Evolutionary conservation across 208 protist species (phyloP).

Genomic region (Leptomonas seymouri): DNA sequence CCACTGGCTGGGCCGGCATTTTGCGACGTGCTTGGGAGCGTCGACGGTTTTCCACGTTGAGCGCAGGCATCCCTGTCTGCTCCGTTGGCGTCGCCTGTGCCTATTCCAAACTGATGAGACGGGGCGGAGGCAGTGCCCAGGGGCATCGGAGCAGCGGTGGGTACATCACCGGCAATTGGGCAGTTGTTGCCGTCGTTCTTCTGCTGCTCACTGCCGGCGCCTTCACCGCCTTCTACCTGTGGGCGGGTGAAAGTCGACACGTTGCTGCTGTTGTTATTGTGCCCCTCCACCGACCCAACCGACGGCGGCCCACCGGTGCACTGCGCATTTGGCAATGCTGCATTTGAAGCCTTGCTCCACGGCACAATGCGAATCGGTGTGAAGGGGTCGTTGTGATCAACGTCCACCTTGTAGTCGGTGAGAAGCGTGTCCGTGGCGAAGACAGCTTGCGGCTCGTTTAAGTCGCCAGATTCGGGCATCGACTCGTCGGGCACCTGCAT

Average conservation of each 20-base stretch:
- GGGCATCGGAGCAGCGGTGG: slow-evolving; percentile 11
- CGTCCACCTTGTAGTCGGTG: slow-evolving; percentile 64
- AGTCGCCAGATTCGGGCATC: neutral
- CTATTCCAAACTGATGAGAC: neutral
- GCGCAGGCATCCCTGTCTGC: neutral
- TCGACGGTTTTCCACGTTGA: neutral
- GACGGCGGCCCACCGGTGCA: slow-evolving; percentile 5
- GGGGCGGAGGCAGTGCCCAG: neutral
- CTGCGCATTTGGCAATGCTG: neutral
- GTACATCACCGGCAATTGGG: neutral
- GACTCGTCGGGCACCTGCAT: slow-evolving; percentile 14
- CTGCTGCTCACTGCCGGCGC: neutral
- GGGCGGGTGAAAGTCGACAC: neutral
- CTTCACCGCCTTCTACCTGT: neutral
- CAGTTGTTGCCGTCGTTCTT: neutral
- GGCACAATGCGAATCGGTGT: slow-evolving; percentile 44
- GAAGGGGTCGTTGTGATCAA: slow-evolving; percentile 60
- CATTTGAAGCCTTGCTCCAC: neutral
- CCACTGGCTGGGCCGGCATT: no score
- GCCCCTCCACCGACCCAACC: no score
- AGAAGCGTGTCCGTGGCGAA: slow-evolving; percentile 66
- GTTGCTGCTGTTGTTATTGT: neutral
- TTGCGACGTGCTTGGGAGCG: no score
- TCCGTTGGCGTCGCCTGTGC: neutral
- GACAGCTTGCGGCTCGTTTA: slow-evolving; percentile 8